Conservation (phyloP, 2,329 filamentous ascomycete species). For the Colletotrichum eremochloae region DNA sequence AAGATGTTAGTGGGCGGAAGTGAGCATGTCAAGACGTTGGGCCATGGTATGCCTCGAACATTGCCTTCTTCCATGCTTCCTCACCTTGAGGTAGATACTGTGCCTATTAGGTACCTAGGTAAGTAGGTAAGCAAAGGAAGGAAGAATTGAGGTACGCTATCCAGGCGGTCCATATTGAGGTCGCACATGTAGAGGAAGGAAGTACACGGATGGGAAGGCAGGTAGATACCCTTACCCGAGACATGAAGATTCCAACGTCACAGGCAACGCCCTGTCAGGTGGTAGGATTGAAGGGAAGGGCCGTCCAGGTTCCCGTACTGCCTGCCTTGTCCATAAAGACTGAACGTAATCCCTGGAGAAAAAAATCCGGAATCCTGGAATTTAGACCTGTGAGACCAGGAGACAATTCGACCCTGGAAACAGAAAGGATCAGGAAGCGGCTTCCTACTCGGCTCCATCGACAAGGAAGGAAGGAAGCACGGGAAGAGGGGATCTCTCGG, state of each 20-base stretch:
- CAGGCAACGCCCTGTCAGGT: neutral
- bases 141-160: no score
- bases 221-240: constrained; percentile 3
- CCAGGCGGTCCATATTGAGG: no score
- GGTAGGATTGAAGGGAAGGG: constrained; percentile 29
- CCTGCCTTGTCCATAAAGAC: constrained; percentile 23
- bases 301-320: constrained; percentile 30
- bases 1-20: neutral
- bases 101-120: neutral
- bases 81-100: neutral
- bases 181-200: no score
- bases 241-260: neutral
- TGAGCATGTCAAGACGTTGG: neutral
- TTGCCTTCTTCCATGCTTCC: neutral
- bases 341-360: constrained; percentile 26
- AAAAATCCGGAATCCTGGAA: constrained; percentile 39
- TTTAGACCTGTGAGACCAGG: constrained; percentile 14
- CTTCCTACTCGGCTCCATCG: constrained; percentile 32
- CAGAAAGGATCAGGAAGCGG: constrained; percentile 16
- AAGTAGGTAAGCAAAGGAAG: neutral
- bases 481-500: constrained; percentile 2
- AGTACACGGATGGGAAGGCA: neutral
- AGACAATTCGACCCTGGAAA: neutral
- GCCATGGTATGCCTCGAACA: neutral
- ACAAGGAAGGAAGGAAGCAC: constrained; percentile 36